Evolutionary conservation across 352 stramenopile genomes (phyloP).

Genomic region (Globisporangium cystogenes): DNA sequence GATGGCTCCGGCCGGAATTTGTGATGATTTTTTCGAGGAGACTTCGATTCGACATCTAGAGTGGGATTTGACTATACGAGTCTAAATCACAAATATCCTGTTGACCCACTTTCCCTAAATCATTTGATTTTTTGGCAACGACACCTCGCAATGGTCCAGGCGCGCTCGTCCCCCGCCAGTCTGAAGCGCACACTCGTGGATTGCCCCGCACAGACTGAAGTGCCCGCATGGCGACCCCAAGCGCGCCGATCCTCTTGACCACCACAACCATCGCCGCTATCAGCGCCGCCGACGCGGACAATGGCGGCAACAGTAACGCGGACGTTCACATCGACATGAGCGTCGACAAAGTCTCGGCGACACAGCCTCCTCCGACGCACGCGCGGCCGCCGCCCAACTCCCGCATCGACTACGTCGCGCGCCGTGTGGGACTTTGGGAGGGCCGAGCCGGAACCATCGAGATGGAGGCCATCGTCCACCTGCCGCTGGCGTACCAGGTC

Average conservation of each 20-base stretch:
- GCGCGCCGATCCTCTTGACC: not conserved
- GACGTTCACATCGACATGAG: not conserved
- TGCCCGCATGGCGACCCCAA: not conserved
- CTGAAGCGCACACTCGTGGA: not conserved
- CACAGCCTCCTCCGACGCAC: not conserved
- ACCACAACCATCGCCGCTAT: too few relatives aligned
- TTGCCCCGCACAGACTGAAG: not conserved
- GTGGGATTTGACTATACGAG: too few relatives aligned
- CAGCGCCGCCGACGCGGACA: not conserved
- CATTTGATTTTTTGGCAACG: too few relatives aligned
- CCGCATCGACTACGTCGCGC: not conserved
- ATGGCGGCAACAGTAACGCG: not conserved
- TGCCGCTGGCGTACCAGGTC: conserved; percentile 2
- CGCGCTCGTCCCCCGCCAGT: too few relatives aligned
- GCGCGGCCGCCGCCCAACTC: not conserved
- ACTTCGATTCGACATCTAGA: too few relatives aligned
- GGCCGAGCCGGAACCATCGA: not conserved
- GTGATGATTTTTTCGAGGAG: too few relatives aligned
- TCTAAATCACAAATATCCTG: too few relatives aligned
- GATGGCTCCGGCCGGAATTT: too few relatives aligned
- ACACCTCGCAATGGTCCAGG: too few relatives aligned
- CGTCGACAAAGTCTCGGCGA: not conserved
- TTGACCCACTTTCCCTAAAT: too few relatives aligned
- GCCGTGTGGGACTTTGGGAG: not conserved
- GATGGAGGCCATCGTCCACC: not conserved